Conservation (phyloP, 768 basidiomycete genomes). For the Lanmaoa pseudosensibilis region DNA sequence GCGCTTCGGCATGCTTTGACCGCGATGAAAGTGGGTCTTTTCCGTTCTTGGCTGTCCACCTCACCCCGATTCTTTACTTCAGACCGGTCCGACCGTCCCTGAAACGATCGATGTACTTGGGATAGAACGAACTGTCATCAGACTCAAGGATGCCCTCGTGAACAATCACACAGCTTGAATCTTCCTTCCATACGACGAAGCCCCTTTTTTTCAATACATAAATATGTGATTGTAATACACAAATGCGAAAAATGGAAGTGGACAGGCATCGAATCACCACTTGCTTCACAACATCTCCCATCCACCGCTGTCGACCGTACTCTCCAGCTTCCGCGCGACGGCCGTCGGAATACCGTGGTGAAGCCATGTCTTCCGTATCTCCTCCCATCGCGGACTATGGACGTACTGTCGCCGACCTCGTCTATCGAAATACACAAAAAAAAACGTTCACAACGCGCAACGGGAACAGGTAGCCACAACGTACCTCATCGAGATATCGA, state of each 20-base stretch:
- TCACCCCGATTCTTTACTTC: neutral
- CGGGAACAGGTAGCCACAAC: conserved; percentile 13
- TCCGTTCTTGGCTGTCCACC: neutral
- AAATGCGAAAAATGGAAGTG: neutral
- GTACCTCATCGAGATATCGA: conserved; percentile 89
- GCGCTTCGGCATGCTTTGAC: conserved; percentile 76
- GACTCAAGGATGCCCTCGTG: conserved; percentile 18
- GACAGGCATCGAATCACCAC: neutral
- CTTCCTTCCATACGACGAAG: neutral
- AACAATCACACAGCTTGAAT: neutral
- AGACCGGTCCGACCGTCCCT: conserved; percentile 46
- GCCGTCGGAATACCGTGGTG: conserved; percentile 86
- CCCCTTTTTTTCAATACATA: neutral
- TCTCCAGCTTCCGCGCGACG: conserved; percentile 86
- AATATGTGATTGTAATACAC: neutral
- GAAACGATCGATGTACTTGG: conserved; percentile 43
- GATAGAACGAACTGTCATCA: conserved; percentile 18
- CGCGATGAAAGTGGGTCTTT: conserved; percentile 69
- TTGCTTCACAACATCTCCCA: conserved; percentile 77
- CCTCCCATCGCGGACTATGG: conserved; percentile 85
- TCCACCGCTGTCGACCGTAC: conserved; percentile 85
- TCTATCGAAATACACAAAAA: conserved; percentile 51
- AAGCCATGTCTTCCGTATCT: conserved; percentile 88
- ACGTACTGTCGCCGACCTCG: conserved; percentile 87
- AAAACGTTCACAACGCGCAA: neutral